Evolutionary conservation across 2,329 filamentous ascomycete species (phyloP), one percentile per base, ranked within the genome.

Genomic region (Colletotrichum tabaci): DNA sequence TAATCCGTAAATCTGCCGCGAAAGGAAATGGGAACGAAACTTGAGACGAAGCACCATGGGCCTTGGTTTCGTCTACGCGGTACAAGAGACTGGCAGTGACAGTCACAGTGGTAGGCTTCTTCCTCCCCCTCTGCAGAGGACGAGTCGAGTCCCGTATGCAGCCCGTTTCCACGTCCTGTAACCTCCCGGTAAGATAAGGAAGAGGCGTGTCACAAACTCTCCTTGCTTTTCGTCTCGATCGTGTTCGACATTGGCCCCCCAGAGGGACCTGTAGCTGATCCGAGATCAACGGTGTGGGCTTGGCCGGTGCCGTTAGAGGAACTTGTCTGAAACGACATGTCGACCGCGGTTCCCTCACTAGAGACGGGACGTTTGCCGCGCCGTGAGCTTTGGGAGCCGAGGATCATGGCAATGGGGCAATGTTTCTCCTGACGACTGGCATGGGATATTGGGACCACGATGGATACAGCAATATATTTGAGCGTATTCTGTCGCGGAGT

Each of bases 1-100:
- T 30, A 35, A 40, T 26, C 58, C 44, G 35, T 50, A 23, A 30
- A 38, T 47, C 30, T 47, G 21, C 58, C 16, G n/a, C 10, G 18
- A 50, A 21, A 61, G 4, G 15, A 26, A 13, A 16, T 21, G 60
- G 12, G 21, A 10, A 10, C 13, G 26, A 52, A 53, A 71, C 68
- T 71, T 71, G 52, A 63, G 65, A 71, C 58, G 58, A 71, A 38
- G 38, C 44, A 61, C 56, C 63, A 61, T 58, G 58, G 63, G 44
- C 50, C 63, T 56, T 44, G 50, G 63, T 55, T 61, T 67, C 42
- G 67, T 26, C 62, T 63, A 13, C 30, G 30, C 18, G 53, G 47
- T 57, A n/a, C 18, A 16, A 13, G 10, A 35, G 23, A 30, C 47
- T 21, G 58, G 58, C 10, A 44, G 16, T 38, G 26, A n/a, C 12